Evolutionary conservation across 2,329 filamentous ascomycete genomes (phyloP), one percentile per base, ranked within the genome.

Genomic region (Colletotrichum tanaceti): DNA sequence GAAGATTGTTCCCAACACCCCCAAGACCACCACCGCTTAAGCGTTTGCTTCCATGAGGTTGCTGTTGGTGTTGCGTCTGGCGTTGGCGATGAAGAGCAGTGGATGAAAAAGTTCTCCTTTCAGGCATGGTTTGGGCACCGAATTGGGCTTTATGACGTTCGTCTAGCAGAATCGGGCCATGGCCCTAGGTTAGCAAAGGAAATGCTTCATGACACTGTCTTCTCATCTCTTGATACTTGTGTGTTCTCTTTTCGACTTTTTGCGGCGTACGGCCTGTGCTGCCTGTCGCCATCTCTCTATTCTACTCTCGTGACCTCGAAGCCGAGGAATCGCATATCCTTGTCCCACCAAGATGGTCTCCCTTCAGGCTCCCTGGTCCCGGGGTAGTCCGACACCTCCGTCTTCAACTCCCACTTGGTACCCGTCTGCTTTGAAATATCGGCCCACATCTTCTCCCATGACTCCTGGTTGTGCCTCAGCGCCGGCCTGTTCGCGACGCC

Each of bases 1-100:
- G 94, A 99, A 99, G 92, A 91, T 99, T 83, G 91, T 91, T 83
- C 94, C 95, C 76, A 92, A 91, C 81, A 86, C 87, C 76, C 87
- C 88, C 79, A 93, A 93, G 87, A 86, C 86, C 78, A 86, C 86
- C 78, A 20, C 50, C 32, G 50, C 50, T 20, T 68, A 68, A 65
- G 38, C n/a, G 7, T 43, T 39, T 22, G 9, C 7, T 50, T 20
- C 22, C 13, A 46, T 50, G 38, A 58, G 58, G 38, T 43, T 9
- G 18, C 22, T 35, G 53, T 53, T 49, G 44, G 39, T 32, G 32
- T 5, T 22, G 50, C 50, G n/a, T 43, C 28, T 20, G 66, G 52
- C 49, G 55, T 57, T 62, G 28, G 14, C 49, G 46, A 57, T 50
- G 58, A 67, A 44, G 52, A 63, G 43, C 67, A 68, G 67, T 70